Evolutionary conservation across 1,284 basidiomycete genomes (phyloP), one percentile per base, ranked within the genome.

Genomic region (Psilocybe mexicana): DNA sequence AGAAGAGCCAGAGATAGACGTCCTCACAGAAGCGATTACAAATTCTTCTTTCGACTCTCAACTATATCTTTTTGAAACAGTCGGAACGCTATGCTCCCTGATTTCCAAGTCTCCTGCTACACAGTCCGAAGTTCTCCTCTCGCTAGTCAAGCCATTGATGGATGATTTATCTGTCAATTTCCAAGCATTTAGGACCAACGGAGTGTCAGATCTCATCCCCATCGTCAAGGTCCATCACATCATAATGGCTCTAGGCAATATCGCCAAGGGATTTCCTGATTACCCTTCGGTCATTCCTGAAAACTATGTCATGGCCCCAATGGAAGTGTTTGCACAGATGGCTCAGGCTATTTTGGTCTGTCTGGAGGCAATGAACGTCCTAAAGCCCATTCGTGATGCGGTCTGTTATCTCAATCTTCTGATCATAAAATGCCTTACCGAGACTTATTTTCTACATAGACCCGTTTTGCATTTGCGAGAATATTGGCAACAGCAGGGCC

Each of bases 181-280:
- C 44, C 86, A 88, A 64, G 78, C 79, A 14, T 83, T 81, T 59
- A 79, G 66, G 40, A 72, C 75, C 25, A 79, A 84, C 64, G 82
- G 82, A 12, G 69, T 76, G 2, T 78, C 82, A 52, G 90, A 94
- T 65, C 75, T 92, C 6, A 72, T 89, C 47, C 83, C 90, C 4
- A 87, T 98, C 63, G 79, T 98, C 47, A 89, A 89, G 70, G 87
- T 95, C n/a, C 97, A 99, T 69, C 96, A 99, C 74, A 83, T 92
- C 63, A 92, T 99, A 69, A 92, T 98, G 84, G 96, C 96, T 1
- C 80, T 98, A 11, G 96, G 96, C 14, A 94, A 93, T 67, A 86
- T 99, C 54, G 93, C 95, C 48, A 98, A 98, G 75, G 98, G 98
- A 6, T 99, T 99, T 77, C 97, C 97, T 0, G 90, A 93, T 69